Conservation (phyloP, 345 rosid genomes). For the Gossypium turneri region DNA sequence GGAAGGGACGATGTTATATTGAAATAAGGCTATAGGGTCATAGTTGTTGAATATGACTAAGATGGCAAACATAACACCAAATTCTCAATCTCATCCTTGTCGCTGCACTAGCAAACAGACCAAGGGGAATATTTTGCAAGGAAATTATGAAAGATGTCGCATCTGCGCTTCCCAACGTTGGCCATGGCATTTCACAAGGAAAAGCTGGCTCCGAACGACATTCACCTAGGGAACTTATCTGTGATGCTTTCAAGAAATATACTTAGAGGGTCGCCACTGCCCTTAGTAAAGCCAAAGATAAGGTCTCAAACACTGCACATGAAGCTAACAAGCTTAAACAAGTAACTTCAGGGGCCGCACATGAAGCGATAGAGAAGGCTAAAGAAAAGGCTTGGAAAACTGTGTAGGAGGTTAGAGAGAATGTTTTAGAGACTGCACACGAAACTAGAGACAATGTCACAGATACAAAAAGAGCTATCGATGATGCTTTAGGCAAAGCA, state of each 20-base stretch:
- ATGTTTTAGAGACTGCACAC: slow-evolving; percentile 9
- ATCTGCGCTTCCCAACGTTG: slow-evolving; percentile 25
- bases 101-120: slow-evolving; percentile 10
- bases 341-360: not conserved
- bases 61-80: slow-evolving; percentile 56
- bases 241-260: slow-evolving; percentile 60
- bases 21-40: slow-evolving; percentile 59
- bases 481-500: slow-evolving; percentile 8
- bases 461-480: slow-evolving; percentile 18
- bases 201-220: not conserved
- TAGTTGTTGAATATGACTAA: slow-evolving; percentile 64
- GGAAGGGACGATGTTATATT: slow-evolving; percentile 41
- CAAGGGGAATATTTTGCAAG: slow-evolving; percentile 10
- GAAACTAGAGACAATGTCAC: not conserved
- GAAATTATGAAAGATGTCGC: slow-evolving; percentile 33
- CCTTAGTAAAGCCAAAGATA: slow-evolving; percentile 42
- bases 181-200: slow-evolving; percentile 30
- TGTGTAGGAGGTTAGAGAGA: not conserved
- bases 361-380: not conserved
- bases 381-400: not conserved
- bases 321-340: slow-evolving; percentile 29
- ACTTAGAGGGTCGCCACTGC: slow-evolving; percentile 40
- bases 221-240: slow-evolving; percentile 42
- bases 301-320: slow-evolving; percentile 9
- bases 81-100: slow-evolving; percentile 39